phyloP scores from a whole-genome alignment of 2,329 filamentous ascomycete species.

The Colletotrichum sp. region DNA sequence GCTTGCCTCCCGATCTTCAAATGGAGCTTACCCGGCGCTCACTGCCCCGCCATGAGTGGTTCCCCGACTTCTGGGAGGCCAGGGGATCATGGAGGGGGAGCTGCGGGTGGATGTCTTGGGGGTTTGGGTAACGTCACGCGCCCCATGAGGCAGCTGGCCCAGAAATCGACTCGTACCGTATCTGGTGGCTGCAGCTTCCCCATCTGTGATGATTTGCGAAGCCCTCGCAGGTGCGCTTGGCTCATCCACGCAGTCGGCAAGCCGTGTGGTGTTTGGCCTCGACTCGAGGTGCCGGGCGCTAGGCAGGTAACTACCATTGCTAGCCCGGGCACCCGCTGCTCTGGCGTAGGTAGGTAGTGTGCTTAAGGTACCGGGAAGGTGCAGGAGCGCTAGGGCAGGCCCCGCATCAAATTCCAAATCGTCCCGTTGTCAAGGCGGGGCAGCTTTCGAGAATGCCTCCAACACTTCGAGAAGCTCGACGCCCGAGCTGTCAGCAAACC shows the following conservation, averaged over 20 bases:
- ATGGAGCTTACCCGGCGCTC: background rate
- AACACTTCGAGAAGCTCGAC: background rate
- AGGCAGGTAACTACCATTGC: background rate
- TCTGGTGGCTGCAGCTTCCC: background rate
- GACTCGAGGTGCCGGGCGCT: background rate
- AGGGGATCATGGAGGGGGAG: background rate
- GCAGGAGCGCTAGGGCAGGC: conserved; percentile 4
- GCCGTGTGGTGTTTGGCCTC: background rate
- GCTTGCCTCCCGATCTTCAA: background rate
- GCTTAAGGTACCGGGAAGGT: conserved; percentile 11
- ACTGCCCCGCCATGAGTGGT: background rate
- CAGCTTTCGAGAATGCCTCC: background rate
- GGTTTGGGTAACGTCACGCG: background rate
- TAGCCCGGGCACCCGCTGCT: background rate
- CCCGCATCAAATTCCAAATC: conserved; percentile 21
- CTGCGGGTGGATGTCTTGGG: background rate
- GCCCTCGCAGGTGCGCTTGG: background rate
- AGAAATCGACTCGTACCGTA: background rate
- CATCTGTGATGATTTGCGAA: conserved; percentile 4
- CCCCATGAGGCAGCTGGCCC: background rate
- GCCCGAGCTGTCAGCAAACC: background rate
- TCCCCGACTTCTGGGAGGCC: background rate
- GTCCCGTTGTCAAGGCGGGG: background rate
- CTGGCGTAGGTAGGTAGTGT: background rate
- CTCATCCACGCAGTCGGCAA: background rate